Base-by-base conservation (phyloP, 495 filamentous ascomycete species). In the Apodospora peruviana region DNA sequence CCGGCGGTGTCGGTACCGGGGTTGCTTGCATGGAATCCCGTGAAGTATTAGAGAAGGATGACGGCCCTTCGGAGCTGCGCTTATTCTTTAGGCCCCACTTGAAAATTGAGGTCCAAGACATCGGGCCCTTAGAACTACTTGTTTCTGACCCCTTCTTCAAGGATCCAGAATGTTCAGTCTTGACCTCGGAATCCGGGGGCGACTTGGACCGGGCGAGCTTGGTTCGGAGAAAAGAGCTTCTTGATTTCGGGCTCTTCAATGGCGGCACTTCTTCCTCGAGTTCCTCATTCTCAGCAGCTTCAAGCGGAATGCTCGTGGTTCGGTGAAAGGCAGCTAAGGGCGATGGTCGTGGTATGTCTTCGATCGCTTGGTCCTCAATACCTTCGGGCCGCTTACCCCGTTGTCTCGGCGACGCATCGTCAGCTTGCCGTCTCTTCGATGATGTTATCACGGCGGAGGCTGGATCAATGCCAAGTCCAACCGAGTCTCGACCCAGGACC, bases 21-120 rank as follows among this genome's bases (percentile, higher is more conserved):
- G 45, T 46, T 19, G 52, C 50, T 23, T 56, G 66, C 74, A 79
- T 76, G 2, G 88, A 93, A 59, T 96, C 90, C 56, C 88, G 77
- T 10, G 90, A 95, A 2, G 88, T 86, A 52, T 93, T 94, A 19
- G 89, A 90, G 57, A 90, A 87, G 8, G 77, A 79, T 17, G 76
- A 72, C 20, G 66, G 85, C 18, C 71, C 76, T 38, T 79, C 80
- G 3, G 74, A 79, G 40, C 77, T 81, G 7, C 67, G 75, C 44
- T 75, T 77, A 62, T 81, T 86, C 50, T 48, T 80, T 55, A 38
- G 77, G 72, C 46, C 67, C 72, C 88, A 85, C 48, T 77, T 79
- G 70, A 96, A 93, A 17, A 94, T 79, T 0, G 85, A 84, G 5
- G 81, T 77, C 79, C 88, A 84, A 3, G 77, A 70, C 14, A 70